phyloP scores from a whole-genome alignment of 148 eudicot genomes.

The Bassia scoparia region DNA sequence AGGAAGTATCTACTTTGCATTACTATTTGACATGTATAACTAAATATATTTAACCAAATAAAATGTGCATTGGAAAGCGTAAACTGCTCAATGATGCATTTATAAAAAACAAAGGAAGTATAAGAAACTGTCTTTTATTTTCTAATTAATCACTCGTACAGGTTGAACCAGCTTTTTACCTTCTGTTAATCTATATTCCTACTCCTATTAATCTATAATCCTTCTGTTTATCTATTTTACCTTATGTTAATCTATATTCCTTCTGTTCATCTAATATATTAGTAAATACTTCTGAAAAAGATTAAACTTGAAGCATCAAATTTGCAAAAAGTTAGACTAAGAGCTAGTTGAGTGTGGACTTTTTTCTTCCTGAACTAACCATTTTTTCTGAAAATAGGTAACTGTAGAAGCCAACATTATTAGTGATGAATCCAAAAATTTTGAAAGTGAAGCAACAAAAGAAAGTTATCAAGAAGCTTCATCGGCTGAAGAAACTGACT shows the following conservation, averaged over 20 bases:
- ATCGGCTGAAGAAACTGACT: neutral
- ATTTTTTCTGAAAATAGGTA: slow-evolving; percentile 14
- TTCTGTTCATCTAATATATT: neutral
- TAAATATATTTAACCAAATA: no score
- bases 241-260: neutral
- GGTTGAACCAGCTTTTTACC: neutral
- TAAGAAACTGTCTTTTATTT: neutral
- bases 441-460: slow-evolving; percentile 9
- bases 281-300: neutral
- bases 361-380: neutral
- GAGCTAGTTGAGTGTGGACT: neutral
- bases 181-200: neutral
- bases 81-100: no score
- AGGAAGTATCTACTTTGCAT: no score
- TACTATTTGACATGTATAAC: no score
- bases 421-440: slow-evolving; percentile 3
- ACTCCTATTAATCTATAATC: neutral
- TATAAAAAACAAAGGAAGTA: no score
- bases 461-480: slow-evolving; percentile 6
- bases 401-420: neutral
- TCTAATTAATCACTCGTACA: neutral
- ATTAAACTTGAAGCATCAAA: neutral
- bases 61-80: no score
- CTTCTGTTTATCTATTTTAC: neutral
- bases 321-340: neutral